Evolutionary conservation across 768 basidiomycete genomes (phyloP).

Genomic region (Calocybe gangraenosa): DNA sequence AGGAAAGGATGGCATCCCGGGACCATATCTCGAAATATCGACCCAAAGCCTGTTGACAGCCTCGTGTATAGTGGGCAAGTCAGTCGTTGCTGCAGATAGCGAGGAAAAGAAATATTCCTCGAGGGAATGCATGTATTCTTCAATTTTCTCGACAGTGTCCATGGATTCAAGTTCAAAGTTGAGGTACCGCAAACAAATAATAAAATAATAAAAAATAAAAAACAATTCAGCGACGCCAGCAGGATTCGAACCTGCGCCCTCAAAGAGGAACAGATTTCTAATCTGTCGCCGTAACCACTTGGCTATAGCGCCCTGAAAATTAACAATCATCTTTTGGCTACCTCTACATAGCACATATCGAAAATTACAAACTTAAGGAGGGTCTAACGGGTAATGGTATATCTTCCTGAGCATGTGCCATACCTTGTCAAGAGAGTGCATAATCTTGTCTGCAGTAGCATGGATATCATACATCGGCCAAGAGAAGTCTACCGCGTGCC

Average conservation of each 20-base stretch:
- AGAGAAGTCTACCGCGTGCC: slow-evolving; percentile 26
- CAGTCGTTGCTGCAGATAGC: slow-evolving; percentile 50
- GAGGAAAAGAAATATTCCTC: slow-evolving; percentile 61
- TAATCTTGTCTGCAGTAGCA: slow-evolving; percentile 29
- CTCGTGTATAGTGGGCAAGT: slow-evolving; percentile 62
- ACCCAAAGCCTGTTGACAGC: slow-evolving; percentile 67
- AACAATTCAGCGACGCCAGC: slow-evolving; percentile 22
- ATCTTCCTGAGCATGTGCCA: slow-evolving; percentile 47
- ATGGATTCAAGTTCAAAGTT: slow-evolving; percentile 7
- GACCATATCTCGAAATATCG: slow-evolving; percentile 80
- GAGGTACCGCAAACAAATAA: no score
- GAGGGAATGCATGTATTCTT: slow-evolving; percentile 63
- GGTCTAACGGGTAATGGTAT: slow-evolving; percentile 57
- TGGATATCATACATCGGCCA: slow-evolving; percentile 28
- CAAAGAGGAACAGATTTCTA: slow-evolving; percentile 52
- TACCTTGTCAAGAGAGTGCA: slow-evolving; percentile 33
- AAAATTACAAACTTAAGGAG: slow-evolving; percentile 29
- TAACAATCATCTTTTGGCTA: no score
- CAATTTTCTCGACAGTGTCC: slow-evolving; percentile 58
- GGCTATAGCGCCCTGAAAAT: slow-evolving; percentile 56
- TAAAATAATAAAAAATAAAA: no score
- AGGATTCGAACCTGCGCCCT: slow-evolving; percentile 39
- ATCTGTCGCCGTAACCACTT: slow-evolving; percentile 79
- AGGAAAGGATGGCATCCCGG: slow-evolving; percentile 51
- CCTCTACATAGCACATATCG: no score